Evolutionary conservation across 2,329 filamentous ascomycete species (phyloP), one percentile per base, ranked within the genome.

Genomic region (Helicocarpus griseus): DNA sequence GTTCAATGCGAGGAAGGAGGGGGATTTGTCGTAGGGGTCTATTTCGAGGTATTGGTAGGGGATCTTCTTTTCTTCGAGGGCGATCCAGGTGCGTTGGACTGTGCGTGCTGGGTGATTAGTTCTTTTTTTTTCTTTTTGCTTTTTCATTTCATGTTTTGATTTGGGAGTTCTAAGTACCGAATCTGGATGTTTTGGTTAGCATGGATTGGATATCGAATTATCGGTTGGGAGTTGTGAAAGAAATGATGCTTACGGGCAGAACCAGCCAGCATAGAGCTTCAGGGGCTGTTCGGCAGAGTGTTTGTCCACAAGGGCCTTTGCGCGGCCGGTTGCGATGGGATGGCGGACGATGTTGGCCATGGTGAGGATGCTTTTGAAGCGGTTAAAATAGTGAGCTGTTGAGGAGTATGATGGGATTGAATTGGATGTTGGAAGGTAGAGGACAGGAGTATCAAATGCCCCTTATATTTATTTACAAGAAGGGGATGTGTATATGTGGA

Each of bases 11-110:
- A 90, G 73, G 26, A 89, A 82, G 1, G 78, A 81, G 3, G 78
- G 68, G 0, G 80, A 81, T 61, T 90, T 90, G 65, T 82, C 73
- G 72, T 89, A 89, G 0, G 86, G 86, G 65, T 89, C 89, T 53
- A 89, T 83, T 71, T 87, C 83, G 56, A 86, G 74, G 65, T 87
- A 88, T 69, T 89, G 82, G 64, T 90, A 84, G 14, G 80, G 78
- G 28, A 89, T 84, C 2, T 74, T 69, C 65, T 90, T 89, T 64
- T 89, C 86, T 60, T 82, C 77, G 9, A 90, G 75, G 1, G 83
- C 79, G 54, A 88, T 82, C 83, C 86, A 89, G 13, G 77, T 76
- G 17, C 86, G 77, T 69, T 89, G 86, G 4, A 88, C 69, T 69
- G 51, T 19, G 39, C 52, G 49, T 6, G 9, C 57, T 52, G 56